These are phyloP conservation scores for Colletotrichum nymphaeae DNA, from an alignment of 2,329 filamentous ascomycete genomes.

Conservation along the genomic window DNA sequence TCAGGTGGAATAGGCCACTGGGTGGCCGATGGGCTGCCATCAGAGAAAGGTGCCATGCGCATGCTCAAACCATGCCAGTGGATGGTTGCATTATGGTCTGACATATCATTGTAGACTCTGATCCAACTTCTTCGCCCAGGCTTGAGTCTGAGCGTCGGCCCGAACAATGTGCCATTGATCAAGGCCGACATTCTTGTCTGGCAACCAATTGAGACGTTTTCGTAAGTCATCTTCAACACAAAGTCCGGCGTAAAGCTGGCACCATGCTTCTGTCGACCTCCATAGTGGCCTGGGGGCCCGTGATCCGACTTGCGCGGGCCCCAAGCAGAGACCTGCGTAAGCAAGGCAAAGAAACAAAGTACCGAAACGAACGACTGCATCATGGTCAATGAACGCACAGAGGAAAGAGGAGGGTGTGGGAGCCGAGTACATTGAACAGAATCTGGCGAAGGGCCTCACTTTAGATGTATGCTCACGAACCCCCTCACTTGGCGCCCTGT, in stretches of 20 bases:
- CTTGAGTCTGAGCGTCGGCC: slow-evolving; percentile 58
- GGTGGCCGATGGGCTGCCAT: slow-evolving; percentile 68
- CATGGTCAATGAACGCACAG: neutral
- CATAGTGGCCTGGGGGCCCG: slow-evolving; percentile 29
- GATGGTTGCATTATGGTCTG: slow-evolving; percentile 65
- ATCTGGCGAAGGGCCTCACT: neutral
- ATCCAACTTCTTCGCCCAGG: slow-evolving; percentile 65
- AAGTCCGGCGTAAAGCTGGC: slow-evolving; percentile 23
- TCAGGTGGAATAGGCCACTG: slow-evolving; percentile 74
- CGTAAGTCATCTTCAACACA: slow-evolving; percentile 27
- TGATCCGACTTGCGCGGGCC: slow-evolving; percentile 2
- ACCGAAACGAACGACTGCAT: slow-evolving; percentile 20
- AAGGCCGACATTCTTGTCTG: slow-evolving; percentile 57
- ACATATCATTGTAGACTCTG: slow-evolving; percentile 68
- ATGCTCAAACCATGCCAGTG: slow-evolving; percentile 77
- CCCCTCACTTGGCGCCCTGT: neutral
- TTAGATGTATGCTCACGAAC: neutral
- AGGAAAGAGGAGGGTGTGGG: neutral
- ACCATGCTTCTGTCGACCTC: slow-evolving; percentile 18
- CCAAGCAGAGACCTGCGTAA: slow-evolving; percentile 19
- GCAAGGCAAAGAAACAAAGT: slow-evolving; percentile 13
- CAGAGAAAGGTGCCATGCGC: slow-evolving; percentile 70
- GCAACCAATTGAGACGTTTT: slow-evolving; percentile 58
- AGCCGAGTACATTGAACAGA: too few relatives aligned
- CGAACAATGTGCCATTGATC: slow-evolving; percentile 65